phyloP scores from a whole-genome alignment of 352 stramenopile species.

The Phytophthora fragariaefolia region DNA sequence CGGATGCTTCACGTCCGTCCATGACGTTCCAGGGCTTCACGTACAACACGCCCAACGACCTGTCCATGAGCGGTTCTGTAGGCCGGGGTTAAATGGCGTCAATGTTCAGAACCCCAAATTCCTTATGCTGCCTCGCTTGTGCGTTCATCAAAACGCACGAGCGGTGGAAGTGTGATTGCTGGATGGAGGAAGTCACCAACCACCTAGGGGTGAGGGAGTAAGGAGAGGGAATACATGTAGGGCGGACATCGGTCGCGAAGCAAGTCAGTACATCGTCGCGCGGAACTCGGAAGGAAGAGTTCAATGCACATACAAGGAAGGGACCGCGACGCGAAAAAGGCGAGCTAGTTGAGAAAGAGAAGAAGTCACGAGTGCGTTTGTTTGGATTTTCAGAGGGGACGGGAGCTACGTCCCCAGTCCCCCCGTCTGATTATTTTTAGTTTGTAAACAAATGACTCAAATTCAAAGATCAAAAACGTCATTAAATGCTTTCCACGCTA shows the following conservation, averaged over 20 bases:
- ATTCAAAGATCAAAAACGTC: slow-evolving; percentile 36
- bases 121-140: slow-evolving; percentile 17
- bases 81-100: slow-evolving; percentile 51
- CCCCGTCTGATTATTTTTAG: slow-evolving; percentile 41
- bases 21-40: slow-evolving; percentile 92
- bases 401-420: not conserved
- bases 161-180: slow-evolving; percentile 20
- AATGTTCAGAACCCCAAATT: slow-evolving; percentile 22
- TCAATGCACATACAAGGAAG: slow-evolving; percentile 32
- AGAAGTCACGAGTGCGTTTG: slow-evolving; percentile 42
- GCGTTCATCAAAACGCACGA: slow-evolving; percentile 21
- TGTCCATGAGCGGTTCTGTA: slow-evolving; percentile 78
- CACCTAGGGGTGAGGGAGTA: slow-evolving; percentile 9
- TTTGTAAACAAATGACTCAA: slow-evolving; percentile 50
- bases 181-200: slow-evolving; percentile 28
- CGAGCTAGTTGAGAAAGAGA: slow-evolving; percentile 16
- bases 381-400: slow-evolving; percentile 36
- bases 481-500: not conserved
- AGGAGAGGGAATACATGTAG: slow-evolving; percentile 32
- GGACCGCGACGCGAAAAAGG: slow-evolving; percentile 11
- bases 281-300: slow-evolving; percentile 30
- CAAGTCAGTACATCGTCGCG: slow-evolving; percentile 15
- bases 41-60: slow-evolving; percentile 90
- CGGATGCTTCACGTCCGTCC: slow-evolving; percentile 79
- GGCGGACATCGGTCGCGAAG: slow-evolving; percentile 12